Percentiles rank a stretch among this genome's conserved stretches.
phyloP scores from a whole-genome alignment of 2,329 filamentous ascomycete species.

The Mariannaea elegans region DNA sequence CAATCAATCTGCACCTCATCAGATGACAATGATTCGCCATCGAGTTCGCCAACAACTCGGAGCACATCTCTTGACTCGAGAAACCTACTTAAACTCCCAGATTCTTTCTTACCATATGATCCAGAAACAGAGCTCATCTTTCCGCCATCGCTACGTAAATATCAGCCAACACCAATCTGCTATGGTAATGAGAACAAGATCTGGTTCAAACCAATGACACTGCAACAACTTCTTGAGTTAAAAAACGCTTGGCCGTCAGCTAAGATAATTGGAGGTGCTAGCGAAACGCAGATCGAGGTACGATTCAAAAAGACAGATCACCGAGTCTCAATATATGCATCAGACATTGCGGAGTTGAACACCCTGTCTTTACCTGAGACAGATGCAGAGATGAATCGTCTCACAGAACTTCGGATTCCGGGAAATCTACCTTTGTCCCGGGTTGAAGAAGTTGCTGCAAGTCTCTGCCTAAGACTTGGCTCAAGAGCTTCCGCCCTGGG shows the following conservation, averaged over 20 bases:
- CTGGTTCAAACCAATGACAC: conserved; percentile 84
- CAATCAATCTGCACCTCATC: not conserved
- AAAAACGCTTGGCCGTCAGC: conserved; percentile 75
- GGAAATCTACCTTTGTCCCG: conserved; percentile 10
- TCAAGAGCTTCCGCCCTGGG: conserved; percentile 74
- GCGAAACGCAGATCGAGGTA: conserved; percentile 92
- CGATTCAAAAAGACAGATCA: conserved; percentile 94
- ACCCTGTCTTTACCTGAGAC: not conserved
- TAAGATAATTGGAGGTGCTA: conserved; percentile 90
- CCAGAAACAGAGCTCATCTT: conserved; percentile 91
- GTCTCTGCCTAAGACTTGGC: conserved; percentile 4
- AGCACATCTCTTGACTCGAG: not conserved
- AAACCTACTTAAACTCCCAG: not conserved
- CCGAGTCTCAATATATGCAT: conserved; percentile 82
- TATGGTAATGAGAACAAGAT: conserved; percentile 90
- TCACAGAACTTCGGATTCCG: conserved; percentile 9
- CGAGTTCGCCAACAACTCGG: not conserved
- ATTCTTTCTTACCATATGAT: conserved; percentile 50
- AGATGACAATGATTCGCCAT: not conserved
- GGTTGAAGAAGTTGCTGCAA: conserved; percentile 4
- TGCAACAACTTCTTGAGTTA: conserved; percentile 65
- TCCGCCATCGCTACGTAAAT: conserved; percentile 78
- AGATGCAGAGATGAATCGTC: not conserved
- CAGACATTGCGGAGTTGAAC: conserved; percentile 81
- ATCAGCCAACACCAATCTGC: conserved; percentile 77